Evolutionary conservation across 2,329 filamentous ascomycete species (phyloP).

Genomic region (Penicillium psychrosexuale): DNA sequence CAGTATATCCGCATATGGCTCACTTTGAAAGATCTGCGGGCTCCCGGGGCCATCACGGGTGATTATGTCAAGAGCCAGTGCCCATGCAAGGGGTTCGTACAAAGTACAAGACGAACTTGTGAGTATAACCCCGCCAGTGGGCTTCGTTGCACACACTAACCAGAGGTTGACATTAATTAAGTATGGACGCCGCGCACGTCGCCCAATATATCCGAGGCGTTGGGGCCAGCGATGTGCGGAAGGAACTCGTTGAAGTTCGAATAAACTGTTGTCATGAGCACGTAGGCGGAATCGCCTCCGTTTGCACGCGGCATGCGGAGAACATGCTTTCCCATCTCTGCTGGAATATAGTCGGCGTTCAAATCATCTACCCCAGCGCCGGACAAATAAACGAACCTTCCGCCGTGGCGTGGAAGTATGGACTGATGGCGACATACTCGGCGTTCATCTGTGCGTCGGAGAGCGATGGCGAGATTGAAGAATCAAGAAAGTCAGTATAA

Average conservation of each 20-base stretch:
- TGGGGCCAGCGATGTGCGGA: conserved; percentile 47
- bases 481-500: not conserved
- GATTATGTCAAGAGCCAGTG: conserved; percentile 50
- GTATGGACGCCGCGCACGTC: conserved; percentile 44
- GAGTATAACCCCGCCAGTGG: conserved; percentile 51
- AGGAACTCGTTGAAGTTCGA: conserved; percentile 49
- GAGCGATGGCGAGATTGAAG: conserved; percentile 32
- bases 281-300: conserved; percentile 52
- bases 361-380: conserved; percentile 22
- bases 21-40: too few relatives aligned
- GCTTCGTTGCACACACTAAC: conserved; percentile 36
- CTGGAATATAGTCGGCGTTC: conserved; percentile 47
- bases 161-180: conserved; percentile 54
- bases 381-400: conserved; percentile 28
- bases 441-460: conserved; percentile 51
- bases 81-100: conserved; percentile 46
- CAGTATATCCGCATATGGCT: not conserved
- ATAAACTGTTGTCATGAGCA: conserved; percentile 53
- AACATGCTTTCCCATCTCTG: conserved; percentile 25
- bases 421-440: conserved; percentile 45
- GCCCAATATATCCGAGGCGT: conserved; percentile 46
- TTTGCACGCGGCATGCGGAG: conserved; percentile 39
- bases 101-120: conserved; percentile 52
- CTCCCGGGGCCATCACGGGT: conserved; percentile 45
- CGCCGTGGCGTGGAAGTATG: too few relatives aligned